phyloP scores from a whole-genome alignment of 2,329 filamentous ascomycete species.

The Verticillium zaregamsianum region DNA sequence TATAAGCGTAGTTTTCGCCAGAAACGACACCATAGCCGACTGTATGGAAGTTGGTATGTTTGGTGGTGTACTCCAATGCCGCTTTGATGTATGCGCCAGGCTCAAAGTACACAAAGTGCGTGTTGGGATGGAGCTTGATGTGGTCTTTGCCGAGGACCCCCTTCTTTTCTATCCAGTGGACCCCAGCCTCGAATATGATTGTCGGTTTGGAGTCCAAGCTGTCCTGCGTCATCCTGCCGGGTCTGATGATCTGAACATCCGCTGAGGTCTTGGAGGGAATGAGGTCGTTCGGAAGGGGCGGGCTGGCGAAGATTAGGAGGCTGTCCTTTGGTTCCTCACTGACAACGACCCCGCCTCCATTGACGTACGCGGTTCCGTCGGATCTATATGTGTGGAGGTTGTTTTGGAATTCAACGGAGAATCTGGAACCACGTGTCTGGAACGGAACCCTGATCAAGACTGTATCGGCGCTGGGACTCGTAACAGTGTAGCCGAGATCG shows the following conservation, averaged over 20 bases:
- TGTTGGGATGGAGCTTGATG: conserved; percentile 9
- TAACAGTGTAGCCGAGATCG: conserved; percentile 17
- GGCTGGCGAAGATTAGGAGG: conserved; percentile 26
- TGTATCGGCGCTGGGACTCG: conserved; percentile 12
- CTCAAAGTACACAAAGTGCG: conserved; percentile 22
- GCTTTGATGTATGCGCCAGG: conserved; percentile 32
- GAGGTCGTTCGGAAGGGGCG: conserved; percentile 14
- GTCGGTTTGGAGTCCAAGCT: conserved; percentile 11
- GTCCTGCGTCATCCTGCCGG: conserved; percentile 18
- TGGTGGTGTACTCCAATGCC: conserved; percentile 25
- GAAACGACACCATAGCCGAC: conserved; percentile 30
- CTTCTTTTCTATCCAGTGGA: conserved; percentile 22
- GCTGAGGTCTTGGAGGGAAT: conserved; percentile 12
- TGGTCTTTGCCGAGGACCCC: conserved; percentile 16
- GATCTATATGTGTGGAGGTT: conserved; percentile 23
- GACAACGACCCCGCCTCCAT: conserved; percentile 16
- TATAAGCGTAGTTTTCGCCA: conserved; percentile 32
- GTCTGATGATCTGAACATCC: conserved; percentile 14
- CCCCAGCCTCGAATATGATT: conserved; percentile 23
- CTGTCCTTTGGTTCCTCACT: conserved; percentile 22
- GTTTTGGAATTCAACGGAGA: conserved; percentile 27
- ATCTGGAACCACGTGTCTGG: conserved; percentile 17
- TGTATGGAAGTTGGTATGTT: conserved; percentile 19
- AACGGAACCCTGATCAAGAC: conserved; percentile 23
- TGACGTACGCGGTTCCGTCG: conserved; percentile 16